These are phyloP conservation scores for Cardamine chenopodiifolia DNA, from an alignment of 345 rosid species.

Conservation along the genomic window DNA sequence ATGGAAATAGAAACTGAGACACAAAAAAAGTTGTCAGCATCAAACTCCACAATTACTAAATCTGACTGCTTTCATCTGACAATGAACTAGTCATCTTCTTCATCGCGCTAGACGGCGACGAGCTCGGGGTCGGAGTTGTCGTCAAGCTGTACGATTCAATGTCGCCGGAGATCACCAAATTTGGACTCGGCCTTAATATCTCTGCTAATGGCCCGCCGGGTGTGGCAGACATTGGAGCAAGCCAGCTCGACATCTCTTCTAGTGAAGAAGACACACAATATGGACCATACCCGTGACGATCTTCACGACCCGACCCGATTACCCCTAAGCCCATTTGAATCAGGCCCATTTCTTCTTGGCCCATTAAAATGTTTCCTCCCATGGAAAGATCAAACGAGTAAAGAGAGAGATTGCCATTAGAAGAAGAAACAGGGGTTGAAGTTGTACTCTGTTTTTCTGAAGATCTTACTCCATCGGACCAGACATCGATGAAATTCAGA, in stretches of 20 bases:
- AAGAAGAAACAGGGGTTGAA: constrained; percentile 44
- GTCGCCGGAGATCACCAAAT: constrained; percentile 20
- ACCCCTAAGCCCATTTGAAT: constrained; percentile 50
- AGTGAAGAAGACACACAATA: constrained; percentile 38
- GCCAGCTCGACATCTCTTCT: constrained; percentile 45
- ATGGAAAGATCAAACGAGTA: constrained; percentile 57
- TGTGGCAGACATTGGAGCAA: constrained; percentile 45
- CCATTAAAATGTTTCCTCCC: constrained; percentile 49
- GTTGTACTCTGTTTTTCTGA: constrained; percentile 39
- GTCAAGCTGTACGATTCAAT: constrained; percentile 33
- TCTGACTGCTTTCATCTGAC: constrained; percentile 73
- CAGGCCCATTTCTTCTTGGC: constrained; percentile 46
- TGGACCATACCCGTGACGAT: constrained; percentile 31
- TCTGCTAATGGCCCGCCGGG: constrained; percentile 87
- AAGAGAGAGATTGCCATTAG: constrained; percentile 45
- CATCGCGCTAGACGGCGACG: constrained; percentile 64
- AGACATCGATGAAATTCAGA: constrained; percentile 57
- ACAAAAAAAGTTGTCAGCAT: neutral
- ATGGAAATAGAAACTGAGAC: neutral
- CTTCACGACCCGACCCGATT: constrained; percentile 36
- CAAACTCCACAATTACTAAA: constrained; percentile 21
- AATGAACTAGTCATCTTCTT: constrained; percentile 55
- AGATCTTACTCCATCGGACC: constrained; percentile 52
- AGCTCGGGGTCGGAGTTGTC: constrained; percentile 40
- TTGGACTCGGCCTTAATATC: constrained; percentile 52